Conservation (phyloP, 2,329 filamentous ascomycete species). For the Diaporthe helianthi region DNA sequence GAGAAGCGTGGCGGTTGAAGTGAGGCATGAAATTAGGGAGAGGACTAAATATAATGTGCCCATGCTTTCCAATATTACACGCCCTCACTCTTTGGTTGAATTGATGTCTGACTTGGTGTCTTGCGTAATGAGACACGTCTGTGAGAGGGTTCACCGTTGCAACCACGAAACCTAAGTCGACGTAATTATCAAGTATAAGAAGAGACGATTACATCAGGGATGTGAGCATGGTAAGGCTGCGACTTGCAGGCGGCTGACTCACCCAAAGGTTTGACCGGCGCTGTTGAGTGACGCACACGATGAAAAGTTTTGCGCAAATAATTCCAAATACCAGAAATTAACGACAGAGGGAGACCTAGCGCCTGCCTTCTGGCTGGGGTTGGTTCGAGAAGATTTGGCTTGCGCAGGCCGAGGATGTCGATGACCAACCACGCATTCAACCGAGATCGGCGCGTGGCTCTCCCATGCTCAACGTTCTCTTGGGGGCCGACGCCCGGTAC, state of each 20-base stretch:
- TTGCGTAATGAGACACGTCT: neutral
- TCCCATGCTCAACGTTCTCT: neutral
- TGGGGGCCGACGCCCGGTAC: neutral
- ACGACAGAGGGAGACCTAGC: neutral
- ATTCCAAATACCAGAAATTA: slow-evolving; percentile 18
- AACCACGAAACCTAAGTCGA: too few relatives aligned
- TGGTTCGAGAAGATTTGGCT: neutral
- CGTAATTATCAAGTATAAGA: too few relatives aligned
- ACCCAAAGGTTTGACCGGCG: slow-evolving; percentile 3
- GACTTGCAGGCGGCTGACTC: neutral
- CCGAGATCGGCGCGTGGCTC: slow-evolving; percentile 19
- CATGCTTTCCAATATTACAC: neutral
- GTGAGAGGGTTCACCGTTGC: neutral
- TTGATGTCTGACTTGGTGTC: neutral
- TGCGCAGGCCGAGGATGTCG: neutral
- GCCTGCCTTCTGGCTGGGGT: neutral
- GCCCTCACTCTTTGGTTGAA: neutral
- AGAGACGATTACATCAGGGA: neutral
- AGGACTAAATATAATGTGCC: neutral
- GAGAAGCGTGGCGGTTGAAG: neutral
- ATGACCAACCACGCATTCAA: slow-evolving; percentile 27
- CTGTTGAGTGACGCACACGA: neutral
- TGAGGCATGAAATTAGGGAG: neutral
- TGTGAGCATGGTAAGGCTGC: neutral
- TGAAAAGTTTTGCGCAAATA: slow-evolving; percentile 7